These are phyloP conservation scores for Sporothrix protearum DNA, from an alignment of 2,329 filamentous ascomycete species.

Conservation along the genomic window DNA sequence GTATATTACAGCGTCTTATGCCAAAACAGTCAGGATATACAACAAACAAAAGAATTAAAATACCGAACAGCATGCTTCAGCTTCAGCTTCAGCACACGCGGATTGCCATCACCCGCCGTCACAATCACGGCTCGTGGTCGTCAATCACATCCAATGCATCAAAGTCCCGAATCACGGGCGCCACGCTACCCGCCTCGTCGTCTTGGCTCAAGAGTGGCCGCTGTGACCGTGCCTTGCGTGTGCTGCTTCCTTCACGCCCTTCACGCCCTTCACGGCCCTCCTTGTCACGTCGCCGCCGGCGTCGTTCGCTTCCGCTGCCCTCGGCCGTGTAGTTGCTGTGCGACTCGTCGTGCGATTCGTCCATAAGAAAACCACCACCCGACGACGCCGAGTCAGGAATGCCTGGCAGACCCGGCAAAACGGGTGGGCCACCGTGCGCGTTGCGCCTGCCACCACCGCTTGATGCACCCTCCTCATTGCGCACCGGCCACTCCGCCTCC, in stretches of 20 bases:
- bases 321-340: constrained; percentile 30
- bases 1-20: background rate
- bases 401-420: constrained; percentile 23
- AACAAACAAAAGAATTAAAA: background rate
- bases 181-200: constrained; percentile 30
- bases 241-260: background rate
- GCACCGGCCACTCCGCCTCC: constrained; percentile 31
- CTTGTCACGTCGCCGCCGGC: constrained; percentile 25
- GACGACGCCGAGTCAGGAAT: constrained; percentile 21
- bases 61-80: background rate
- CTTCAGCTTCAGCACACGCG: background rate
- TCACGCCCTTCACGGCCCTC: constrained; percentile 10
- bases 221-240: constrained; percentile 19
- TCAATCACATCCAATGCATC: constrained; percentile 38
- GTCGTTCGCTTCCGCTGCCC: constrained; percentile 28
- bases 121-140: constrained; percentile 32
- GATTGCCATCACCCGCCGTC: background rate
- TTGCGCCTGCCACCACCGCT: constrained; percentile 7
- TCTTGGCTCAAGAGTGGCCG: constrained; percentile 28
- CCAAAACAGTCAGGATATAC: background rate
- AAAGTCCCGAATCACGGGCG: constrained; percentile 39
- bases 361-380: constrained; percentile 32
- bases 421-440: constrained; percentile 16
- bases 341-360: constrained; percentile 32
- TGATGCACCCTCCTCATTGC: background rate